Evolutionary conservation across 1,284 basidiomycete species (phyloP).

Genomic region (Microbotryum saponariae): DNA sequence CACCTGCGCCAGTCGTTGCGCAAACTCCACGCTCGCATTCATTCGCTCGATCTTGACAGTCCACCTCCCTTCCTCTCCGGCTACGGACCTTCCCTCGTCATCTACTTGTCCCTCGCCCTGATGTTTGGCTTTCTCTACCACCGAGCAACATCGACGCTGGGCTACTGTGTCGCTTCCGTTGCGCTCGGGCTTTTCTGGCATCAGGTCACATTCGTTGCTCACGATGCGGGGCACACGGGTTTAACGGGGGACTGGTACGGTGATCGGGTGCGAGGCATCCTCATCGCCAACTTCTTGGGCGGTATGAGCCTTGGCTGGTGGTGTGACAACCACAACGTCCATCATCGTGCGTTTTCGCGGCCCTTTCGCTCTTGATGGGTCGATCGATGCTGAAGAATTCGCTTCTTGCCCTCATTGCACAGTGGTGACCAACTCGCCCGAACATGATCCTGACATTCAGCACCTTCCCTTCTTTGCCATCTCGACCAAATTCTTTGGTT

Average conservation of each 20-base stretch:
- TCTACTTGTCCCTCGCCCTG: conserved; percentile 61
- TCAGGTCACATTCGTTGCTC: conserved; percentile 83
- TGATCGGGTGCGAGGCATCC: conserved; percentile 72
- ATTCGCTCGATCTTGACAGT: conserved; percentile 73
- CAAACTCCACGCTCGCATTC: conserved; percentile 65
- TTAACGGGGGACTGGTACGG: conserved; percentile 78
- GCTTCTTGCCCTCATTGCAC: conserved; percentile 9
- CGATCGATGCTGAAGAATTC: conserved; percentile 12
- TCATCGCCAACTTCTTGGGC: conserved; percentile 80
- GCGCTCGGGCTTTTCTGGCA: conserved; percentile 88
- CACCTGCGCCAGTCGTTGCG: conserved; percentile 72
- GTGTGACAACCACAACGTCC: conserved; percentile 96
- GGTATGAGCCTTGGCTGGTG: conserved; percentile 96
- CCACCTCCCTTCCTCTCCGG: conserved; percentile 69
- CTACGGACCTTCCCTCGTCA: conserved; percentile 76
- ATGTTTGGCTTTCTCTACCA: conserved; percentile 58
- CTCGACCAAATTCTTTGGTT: conserved; percentile 73
- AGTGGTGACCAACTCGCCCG: conserved; percentile 95
- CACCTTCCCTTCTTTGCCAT: conserved; percentile 97
- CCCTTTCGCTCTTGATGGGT: conserved; percentile 1
- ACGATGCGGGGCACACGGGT: conserved; percentile 91
- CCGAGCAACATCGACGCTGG: conserved; percentile 33
- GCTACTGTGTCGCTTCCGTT: conserved; percentile 59
- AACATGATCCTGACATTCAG: conserved; percentile 91
- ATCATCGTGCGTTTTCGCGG: conserved; percentile 54